Evolutionary conservation across 208 protist species (phyloP).

Genomic region (Acanthamoeba royreba): DNA sequence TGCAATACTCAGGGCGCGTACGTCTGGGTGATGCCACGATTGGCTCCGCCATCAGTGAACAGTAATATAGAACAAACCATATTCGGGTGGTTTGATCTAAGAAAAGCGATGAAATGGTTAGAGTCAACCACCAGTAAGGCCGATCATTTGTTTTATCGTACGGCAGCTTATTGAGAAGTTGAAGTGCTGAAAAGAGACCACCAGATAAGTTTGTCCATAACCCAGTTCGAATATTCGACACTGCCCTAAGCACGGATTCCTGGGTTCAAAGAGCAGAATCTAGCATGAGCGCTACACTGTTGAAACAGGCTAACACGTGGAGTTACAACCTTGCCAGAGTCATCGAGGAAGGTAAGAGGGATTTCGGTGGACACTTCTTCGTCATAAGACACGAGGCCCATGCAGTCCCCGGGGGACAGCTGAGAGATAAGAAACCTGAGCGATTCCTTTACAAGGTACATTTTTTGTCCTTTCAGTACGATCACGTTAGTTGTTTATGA

Average conservation of each 20-base stretch:
- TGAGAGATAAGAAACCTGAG: not conserved
- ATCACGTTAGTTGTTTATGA: not conserved
- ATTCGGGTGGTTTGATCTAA: not conserved
- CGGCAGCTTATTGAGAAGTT: not conserved
- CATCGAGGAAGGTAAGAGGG: not conserved
- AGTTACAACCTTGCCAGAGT: not conserved
- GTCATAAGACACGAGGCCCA: conserved; percentile 1
- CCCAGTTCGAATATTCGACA: not conserved
- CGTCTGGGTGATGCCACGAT: not conserved
- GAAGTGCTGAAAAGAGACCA: not conserved
- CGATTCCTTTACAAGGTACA: not conserved
- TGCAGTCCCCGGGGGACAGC: not conserved
- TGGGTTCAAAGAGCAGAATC: not conserved
- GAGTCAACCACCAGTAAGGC: not conserved
- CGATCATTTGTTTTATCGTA: too few species aligned
- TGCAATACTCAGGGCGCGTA: not conserved
- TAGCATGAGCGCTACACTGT: not conserved
- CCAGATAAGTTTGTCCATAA: not conserved
- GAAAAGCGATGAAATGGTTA: not conserved
- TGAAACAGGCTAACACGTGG: not conserved
- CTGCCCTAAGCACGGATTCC: not conserved
- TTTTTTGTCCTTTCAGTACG: not conserved
- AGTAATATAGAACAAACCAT: not conserved
- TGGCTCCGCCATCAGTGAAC: not conserved
- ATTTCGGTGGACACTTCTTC: not conserved